These are phyloP conservation scores for Trametopsis cervina DNA, from an alignment of 768 basidiomycete genomes.

Conservation along the genomic window DNA sequence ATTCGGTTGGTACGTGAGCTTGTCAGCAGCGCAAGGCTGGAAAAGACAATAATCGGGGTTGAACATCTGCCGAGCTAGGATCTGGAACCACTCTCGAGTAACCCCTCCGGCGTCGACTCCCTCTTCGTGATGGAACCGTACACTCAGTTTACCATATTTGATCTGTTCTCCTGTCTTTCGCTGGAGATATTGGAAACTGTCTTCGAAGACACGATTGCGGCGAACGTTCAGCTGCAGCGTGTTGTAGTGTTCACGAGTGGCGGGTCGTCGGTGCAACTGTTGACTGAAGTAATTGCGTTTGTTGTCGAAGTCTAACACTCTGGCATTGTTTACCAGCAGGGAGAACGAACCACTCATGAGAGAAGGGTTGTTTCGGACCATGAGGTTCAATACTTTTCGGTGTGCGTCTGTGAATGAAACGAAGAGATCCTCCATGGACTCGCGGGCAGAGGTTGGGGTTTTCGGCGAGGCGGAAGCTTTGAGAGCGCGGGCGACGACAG, in stretches of 20 bases:
- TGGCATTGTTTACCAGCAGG: constrained; percentile 89
- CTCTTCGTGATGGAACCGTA: constrained; percentile 95
- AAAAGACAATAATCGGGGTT: constrained; percentile 98
- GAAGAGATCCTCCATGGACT: constrained; percentile 87
- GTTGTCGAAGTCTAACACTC: constrained; percentile 98
- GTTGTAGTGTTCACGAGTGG: constrained; percentile 71
- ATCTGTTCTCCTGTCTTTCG: constrained; percentile 91
- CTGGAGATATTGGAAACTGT: constrained; percentile 90
- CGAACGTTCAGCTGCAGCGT: constrained; percentile 88
- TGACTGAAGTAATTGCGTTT: constrained; percentile 95
- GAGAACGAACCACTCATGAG: constrained; percentile 98
- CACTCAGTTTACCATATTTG: constrained; percentile 94
- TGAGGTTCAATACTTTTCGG: constrained; percentile 88
- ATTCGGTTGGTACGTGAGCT: constrained; percentile 93
- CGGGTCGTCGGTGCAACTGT: constrained; percentile 80
- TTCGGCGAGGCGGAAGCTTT: constrained; percentile 62
- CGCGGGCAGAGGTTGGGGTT: constrained; percentile 60
- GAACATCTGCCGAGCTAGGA: constrained; percentile 97
- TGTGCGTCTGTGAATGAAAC: constrained; percentile 91
- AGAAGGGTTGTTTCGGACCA: constrained; percentile 98
- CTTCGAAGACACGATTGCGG: constrained; percentile 89
- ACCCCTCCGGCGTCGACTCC: constrained; percentile 98
- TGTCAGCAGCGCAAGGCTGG: constrained; percentile 95
- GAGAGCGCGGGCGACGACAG: constrained; percentile 32
- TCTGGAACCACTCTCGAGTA: constrained; percentile 98